A percentile compares a stretch with the other conserved stretches of the same genome.
Evolutionary conservation across 2,329 filamentous ascomycete species (phyloP).

Genomic region (Fusarium buharicum): DNA sequence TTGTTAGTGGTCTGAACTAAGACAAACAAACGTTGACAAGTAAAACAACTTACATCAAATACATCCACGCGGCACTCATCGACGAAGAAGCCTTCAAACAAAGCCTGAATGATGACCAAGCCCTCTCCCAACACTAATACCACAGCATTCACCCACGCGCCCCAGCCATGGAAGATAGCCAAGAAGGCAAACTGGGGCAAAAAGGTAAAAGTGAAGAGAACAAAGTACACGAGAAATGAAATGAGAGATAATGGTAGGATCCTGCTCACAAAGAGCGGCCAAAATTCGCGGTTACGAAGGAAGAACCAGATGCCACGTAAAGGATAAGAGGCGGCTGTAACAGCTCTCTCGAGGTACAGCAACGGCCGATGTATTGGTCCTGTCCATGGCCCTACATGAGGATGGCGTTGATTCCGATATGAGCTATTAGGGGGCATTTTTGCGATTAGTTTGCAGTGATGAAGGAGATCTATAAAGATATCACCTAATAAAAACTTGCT

Average conservation of each 20-base stretch:
- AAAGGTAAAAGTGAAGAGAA: slow-evolving; percentile 89
- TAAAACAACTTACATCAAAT: slow-evolving; percentile 74
- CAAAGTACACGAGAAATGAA: slow-evolving; percentile 82
- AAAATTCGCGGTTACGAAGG: slow-evolving; percentile 78
- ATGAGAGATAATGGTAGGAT: slow-evolving; percentile 84
- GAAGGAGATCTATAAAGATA: slow-evolving; percentile 16
- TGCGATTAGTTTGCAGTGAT: neutral
- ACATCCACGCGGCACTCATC: slow-evolving; percentile 82
- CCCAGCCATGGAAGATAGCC: slow-evolving; percentile 85
- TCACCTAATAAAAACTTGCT: slow-evolving; percentile 18
- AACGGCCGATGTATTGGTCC: slow-evolving; percentile 51
- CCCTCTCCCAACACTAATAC: slow-evolving; percentile 89
- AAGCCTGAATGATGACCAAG: slow-evolving; percentile 72
- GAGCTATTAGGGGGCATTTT: slow-evolving; percentile 35
- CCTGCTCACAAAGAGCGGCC: slow-evolving; percentile 80
- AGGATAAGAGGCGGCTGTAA: slow-evolving; percentile 64
- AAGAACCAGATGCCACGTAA: slow-evolving; percentile 86
- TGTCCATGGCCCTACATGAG: slow-evolving; percentile 31
- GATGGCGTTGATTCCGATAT: slow-evolving; percentile 20
- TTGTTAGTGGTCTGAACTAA: slow-evolving; percentile 10
- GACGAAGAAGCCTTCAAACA: slow-evolving; percentile 85
- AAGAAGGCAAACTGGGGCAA: slow-evolving; percentile 90
- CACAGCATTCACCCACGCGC: slow-evolving; percentile 89
- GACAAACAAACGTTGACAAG: too few species aligned
- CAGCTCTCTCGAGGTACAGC: slow-evolving; percentile 57